phyloP scores from a whole-genome alignment of 257 asterid genomes.

The Rauvolfia tetraphylla region DNA sequence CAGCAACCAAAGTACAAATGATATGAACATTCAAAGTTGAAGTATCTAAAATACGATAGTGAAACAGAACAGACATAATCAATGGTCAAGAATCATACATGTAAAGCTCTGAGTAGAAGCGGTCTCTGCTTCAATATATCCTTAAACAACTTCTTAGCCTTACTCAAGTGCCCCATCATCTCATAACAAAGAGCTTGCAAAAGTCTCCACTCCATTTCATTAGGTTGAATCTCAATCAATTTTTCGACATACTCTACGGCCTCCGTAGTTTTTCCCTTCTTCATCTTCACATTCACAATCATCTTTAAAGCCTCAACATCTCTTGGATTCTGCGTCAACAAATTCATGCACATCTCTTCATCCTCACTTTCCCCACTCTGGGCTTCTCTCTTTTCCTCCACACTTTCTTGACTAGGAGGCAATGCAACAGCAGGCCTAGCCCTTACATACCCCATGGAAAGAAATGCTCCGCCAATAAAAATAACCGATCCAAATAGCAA shows the following conservation, averaged over 20 bases:
- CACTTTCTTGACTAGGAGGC: slow-evolving; percentile 47
- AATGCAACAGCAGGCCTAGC: slow-evolving; percentile 43
- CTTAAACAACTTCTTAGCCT: slow-evolving; percentile 73
- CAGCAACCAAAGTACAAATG: background rate
- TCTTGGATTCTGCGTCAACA: slow-evolving; percentile 53
- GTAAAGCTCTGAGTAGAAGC: slow-evolving; percentile 85
- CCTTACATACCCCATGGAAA: slow-evolving; percentile 41
- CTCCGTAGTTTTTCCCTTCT: slow-evolving; percentile 62
- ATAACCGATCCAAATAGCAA: slow-evolving; percentile 60
- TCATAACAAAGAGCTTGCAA: slow-evolving; percentile 89
- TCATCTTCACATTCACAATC: slow-evolving; percentile 75
- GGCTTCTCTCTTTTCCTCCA: slow-evolving; percentile 32
- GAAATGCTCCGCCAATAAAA: slow-evolving; percentile 59
- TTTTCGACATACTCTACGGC: slow-evolving; percentile 70
- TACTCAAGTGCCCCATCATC: slow-evolving; percentile 70
- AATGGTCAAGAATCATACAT: slow-evolving; percentile 44
- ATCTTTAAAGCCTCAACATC: slow-evolving; percentile 56
- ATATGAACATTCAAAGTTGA: background rate
- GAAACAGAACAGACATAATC: background rate
- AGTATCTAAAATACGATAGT: background rate
- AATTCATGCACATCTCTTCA: slow-evolving; percentile 56
- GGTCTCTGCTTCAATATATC: slow-evolving; percentile 70
- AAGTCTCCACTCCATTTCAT: slow-evolving; percentile 89
- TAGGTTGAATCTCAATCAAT: slow-evolving; percentile 64
- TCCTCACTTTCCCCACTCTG: slow-evolving; percentile 26